Base-by-base conservation (phyloP, 164 flowering plant genomes). In the Santalum album region DNA sequence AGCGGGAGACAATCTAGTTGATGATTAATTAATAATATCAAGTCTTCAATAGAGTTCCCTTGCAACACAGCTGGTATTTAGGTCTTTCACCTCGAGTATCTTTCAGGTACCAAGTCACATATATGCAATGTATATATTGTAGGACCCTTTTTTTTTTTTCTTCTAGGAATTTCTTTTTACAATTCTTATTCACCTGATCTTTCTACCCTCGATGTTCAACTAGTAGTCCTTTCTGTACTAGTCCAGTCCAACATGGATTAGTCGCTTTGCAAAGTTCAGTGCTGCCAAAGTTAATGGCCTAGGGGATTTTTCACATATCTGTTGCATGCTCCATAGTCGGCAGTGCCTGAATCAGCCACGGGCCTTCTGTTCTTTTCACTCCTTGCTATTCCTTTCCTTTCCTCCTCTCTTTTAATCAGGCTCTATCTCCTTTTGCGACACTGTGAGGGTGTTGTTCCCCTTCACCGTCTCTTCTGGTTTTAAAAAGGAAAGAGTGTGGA, bases 401-500 rank as follows among this genome's bases (percentile, higher is more conserved):
- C n/a, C 45, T 53, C 20, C 51, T 42, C 21, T 62, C n/a, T n/a
- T n/a, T 27, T 38, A 25, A 29, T 29, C 55, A 60, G 50, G 32
- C 18, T 62, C 64, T 63, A 17, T 58, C 59, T 65, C 54, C 40
- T 39, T 49, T 25, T 20, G 14, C 10, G 49, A 40, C 51, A 32
- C 64, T 49, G 51, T 15, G 32, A 21, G 61, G 57, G 72, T 58
- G 59, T 56, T 52, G 25, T 51, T 59, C 67, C 72, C 65, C 65
- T 56, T 63, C 49, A 32, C 74, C 66, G 49, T 47, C 65, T 73
- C 74, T 69, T 54, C 66, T 27, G 52, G 53, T 53, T 73, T 80
- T 81, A n/a, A n/a, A 62, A 52, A 53, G 59, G 58, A 60, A 68
- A 79, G 75, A 71, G 64, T 69, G 70, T 78, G 67, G 51, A 54